Base-by-base conservation (phyloP, 2,329 filamentous ascomycete species). In the Alternaria gaisen region DNA sequence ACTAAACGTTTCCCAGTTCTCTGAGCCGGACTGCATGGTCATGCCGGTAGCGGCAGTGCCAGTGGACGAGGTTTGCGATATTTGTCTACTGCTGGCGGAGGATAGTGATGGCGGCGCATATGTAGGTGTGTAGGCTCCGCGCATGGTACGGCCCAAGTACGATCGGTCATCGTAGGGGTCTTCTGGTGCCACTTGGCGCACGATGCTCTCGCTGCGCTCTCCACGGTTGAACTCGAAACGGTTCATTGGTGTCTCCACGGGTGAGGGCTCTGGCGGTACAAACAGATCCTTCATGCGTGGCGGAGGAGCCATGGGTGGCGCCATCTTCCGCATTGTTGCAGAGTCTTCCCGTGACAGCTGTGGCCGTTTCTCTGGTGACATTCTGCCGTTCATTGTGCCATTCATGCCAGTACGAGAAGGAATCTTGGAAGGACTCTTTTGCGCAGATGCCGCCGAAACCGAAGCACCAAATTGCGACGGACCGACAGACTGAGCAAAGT, bases 1-100 rank as follows among this genome's bases (percentile, higher is more conserved):
- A 70, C 95, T 94, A 72, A 95, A 98, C 10, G 94, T 97, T 80
- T 98, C 94, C 94, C 94, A 98, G 77, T 98, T 98, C 80, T 98
- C 94, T 4, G 92, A 97, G 1, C 92, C 92, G 5, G 91, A 93
- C 26, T 91, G 85, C 22, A 85, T 85, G 1, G 91, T 92, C n/a
- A 81, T 82, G 22, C 83, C 80, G 5, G 70, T 77, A 18, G 66
- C 71, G n/a, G 72, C 74, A 5, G 77, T 77, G 18, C 70, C 71
- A 22, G 70, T 77, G 3, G 77, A 78, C 1, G 92, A 94, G 1
- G 90, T 90, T 47, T 70, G 67, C n/a, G 90, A 92, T 16, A 90
- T 89, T 70, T 94, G 91, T 48, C 92, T 84, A 63, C 82, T 84
- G 24, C 68, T 68, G 18, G 72, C 56, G 1, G 70, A 70, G 40